phyloP scores from a whole-genome alignment of 2,329 filamentous ascomycete species.

The Akanthomyces lecanii region DNA sequence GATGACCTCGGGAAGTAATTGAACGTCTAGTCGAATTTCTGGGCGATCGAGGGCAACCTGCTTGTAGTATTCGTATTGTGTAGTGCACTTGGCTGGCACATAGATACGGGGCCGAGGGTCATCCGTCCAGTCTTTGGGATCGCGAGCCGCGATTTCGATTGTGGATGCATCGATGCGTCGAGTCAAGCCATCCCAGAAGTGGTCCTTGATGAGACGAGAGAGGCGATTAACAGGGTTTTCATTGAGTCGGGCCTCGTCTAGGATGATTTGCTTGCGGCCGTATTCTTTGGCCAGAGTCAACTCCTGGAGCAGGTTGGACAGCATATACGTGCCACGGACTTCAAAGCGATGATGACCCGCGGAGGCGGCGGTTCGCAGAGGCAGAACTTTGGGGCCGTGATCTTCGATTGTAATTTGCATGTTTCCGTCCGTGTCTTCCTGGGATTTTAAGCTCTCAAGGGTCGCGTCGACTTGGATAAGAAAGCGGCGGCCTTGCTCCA shows the following conservation, averaged over 20 bases:
- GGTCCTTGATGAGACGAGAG: slow-evolving; percentile 77
- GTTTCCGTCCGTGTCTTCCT: slow-evolving; percentile 91
- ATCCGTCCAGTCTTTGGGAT: slow-evolving; percentile 93
- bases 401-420: slow-evolving; percentile 98
- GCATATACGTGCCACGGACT: slow-evolving; percentile 92
- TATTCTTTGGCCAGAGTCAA: slow-evolving; percentile 88
- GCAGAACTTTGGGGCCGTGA: slow-evolving; percentile 83
- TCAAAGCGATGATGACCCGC: slow-evolving; percentile 85
- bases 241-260: slow-evolving; percentile 86
- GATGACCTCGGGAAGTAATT: slow-evolving; percentile 69
- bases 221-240: slow-evolving; percentile 92
- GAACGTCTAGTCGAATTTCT: slow-evolving; percentile 82
- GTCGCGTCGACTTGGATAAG: slow-evolving; percentile 83
- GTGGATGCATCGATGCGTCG: slow-evolving; percentile 83
- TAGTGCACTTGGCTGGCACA: slow-evolving; percentile 75
- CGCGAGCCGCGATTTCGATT: slow-evolving; percentile 79
- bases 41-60: slow-evolving; percentile 74
- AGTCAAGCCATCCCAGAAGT: slow-evolving; percentile 91
- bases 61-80: slow-evolving; percentile 86
- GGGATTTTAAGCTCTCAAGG: slow-evolving; percentile 69
- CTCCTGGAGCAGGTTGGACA: slow-evolving; percentile 94
- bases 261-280: slow-evolving; percentile 80
- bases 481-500: slow-evolving; percentile 67
- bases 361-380: slow-evolving; percentile 78
- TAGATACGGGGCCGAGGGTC: slow-evolving; percentile 91